Evolutionary conservation across 202 grass and related monocot genomes (phyloP).

Genomic region (Eragrostis tef): DNA sequence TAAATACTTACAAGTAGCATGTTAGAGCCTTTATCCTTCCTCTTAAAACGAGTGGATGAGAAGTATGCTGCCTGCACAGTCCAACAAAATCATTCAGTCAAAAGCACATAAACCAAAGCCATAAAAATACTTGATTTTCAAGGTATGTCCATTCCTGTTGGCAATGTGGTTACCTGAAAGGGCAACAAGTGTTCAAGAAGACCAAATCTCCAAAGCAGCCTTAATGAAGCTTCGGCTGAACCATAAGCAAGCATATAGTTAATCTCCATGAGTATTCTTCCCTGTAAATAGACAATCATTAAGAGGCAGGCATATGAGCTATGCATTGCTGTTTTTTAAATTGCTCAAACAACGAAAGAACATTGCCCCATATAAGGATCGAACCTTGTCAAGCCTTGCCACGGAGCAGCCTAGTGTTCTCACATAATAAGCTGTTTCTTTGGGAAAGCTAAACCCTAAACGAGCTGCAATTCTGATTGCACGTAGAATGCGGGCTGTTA

Average conservation of each 20-base stretch:
- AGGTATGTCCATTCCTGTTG: conserved; percentile 19
- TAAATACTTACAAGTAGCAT: conserved; percentile 80
- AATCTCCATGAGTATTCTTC: conserved; percentile 74
- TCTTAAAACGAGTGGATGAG: conserved; percentile 74
- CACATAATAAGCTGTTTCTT: conserved; percentile 95
- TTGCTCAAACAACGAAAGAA: conserved; percentile 20
- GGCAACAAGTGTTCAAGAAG: conserved; percentile 89
- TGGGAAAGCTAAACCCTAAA: conserved; percentile 84
- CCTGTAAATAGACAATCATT: conserved; percentile 39
- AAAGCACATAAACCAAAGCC: conserved; percentile 32
- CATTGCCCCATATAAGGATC: conserved; percentile 17
- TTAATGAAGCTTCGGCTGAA: conserved; percentile 91
- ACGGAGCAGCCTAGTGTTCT: conserved; percentile 58
- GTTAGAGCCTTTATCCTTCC: conserved; percentile 83
- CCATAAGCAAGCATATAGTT: conserved; percentile 99
- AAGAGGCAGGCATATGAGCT: conserved; percentile 24
- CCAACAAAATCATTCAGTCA: conserved; percentile 39
- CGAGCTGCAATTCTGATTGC: conserved; percentile 99
- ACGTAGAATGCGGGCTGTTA: conserved; percentile 95
- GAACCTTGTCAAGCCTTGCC: conserved; percentile 82
- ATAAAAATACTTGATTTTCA: conserved; percentile 30
- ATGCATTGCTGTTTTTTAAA: neutral
- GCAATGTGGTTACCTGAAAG: conserved; percentile 68
- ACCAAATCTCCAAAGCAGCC: conserved; percentile 96
- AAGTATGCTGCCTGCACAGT: conserved; percentile 89